These are phyloP conservation scores for Selaginella moellendorffii DNA, from an alignment of 75 land plant genomes.

Conservation along the genomic window DNA sequence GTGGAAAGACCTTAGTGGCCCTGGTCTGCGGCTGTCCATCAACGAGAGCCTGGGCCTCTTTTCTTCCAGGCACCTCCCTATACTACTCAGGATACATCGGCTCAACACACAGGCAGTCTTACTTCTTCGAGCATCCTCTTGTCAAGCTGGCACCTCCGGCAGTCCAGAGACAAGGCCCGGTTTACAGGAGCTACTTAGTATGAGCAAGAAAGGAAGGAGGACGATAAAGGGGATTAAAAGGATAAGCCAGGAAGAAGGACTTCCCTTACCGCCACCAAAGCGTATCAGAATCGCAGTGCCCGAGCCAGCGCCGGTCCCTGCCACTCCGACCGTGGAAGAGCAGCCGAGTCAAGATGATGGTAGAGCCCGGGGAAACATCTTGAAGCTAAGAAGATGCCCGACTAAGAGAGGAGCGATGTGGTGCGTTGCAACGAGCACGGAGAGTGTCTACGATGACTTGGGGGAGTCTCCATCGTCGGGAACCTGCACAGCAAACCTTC, in stretches of 20 bases:
- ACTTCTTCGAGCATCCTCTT: not conserved
- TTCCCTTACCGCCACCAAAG: not conserved
- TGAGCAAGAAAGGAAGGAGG: not conserved
- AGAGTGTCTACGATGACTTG: not conserved
- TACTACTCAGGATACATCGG: not conserved
- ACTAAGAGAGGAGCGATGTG: not conserved
- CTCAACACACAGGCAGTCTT: not conserved
- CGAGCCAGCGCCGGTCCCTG: not conserved
- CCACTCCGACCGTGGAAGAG: too few relatives aligned
- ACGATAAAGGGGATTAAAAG: not conserved
- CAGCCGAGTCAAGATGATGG: too few relatives aligned
- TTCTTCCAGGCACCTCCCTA: not conserved
- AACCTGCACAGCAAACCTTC: slow-evolving; percentile 18
- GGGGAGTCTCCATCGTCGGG: not conserved
- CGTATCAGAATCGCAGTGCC: not conserved
- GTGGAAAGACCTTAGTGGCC: not conserved
- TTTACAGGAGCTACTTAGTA: not conserved
- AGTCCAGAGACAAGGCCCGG: not conserved
- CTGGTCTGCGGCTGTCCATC: not conserved
- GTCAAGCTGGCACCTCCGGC: too few relatives aligned
- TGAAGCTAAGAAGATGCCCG: not conserved
- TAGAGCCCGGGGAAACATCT: not conserved
- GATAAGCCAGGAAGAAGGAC: not conserved
- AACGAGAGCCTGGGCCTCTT: not conserved
- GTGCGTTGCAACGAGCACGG: not conserved